These are phyloP conservation scores for Alternaria ethzedia DNA, from an alignment of 2,329 filamentous ascomycete species.

Conservation along the genomic window DNA sequence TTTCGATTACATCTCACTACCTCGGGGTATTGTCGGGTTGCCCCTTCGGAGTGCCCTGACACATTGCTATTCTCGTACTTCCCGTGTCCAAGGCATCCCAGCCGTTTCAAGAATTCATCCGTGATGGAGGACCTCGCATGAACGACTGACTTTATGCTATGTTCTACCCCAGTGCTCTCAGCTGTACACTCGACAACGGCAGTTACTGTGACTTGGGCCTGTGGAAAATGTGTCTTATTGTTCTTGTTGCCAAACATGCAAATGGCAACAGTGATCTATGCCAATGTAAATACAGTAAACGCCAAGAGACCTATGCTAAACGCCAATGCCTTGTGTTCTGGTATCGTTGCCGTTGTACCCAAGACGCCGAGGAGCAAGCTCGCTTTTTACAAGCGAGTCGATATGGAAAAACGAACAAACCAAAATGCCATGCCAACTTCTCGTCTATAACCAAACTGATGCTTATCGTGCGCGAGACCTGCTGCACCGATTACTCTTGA, in stretches of 20 bases:
- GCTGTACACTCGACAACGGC: not conserved
- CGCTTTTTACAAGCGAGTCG: not conserved
- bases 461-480: not conserved
- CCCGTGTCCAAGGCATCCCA: not conserved
- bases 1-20: not conserved
- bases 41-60: not conserved
- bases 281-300: not conserved
- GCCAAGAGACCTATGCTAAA: constrained; percentile 2
- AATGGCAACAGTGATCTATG: not conserved
- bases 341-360: constrained; percentile 2
- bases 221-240: not conserved
- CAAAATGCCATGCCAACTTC: not conserved
- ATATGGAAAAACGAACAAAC: not conserved
- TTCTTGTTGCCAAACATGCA: not conserved
- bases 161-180: not conserved
- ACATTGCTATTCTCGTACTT: constrained; percentile 2
- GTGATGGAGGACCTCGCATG: constrained; percentile 5
- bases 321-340: not conserved
- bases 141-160: constrained; percentile 7
- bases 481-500: constrained; percentile 5
- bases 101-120: constrained; percentile 3
- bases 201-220: not conserved
- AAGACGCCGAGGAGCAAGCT: constrained; percentile 5
- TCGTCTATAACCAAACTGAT: not conserved
- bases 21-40: not conserved